A percentile compares a stretch with the other conserved stretches of the same genome.
phyloP scores from a whole-genome alignment of 768 basidiomycete species.

The Clitopilus hobsonii region DNA sequence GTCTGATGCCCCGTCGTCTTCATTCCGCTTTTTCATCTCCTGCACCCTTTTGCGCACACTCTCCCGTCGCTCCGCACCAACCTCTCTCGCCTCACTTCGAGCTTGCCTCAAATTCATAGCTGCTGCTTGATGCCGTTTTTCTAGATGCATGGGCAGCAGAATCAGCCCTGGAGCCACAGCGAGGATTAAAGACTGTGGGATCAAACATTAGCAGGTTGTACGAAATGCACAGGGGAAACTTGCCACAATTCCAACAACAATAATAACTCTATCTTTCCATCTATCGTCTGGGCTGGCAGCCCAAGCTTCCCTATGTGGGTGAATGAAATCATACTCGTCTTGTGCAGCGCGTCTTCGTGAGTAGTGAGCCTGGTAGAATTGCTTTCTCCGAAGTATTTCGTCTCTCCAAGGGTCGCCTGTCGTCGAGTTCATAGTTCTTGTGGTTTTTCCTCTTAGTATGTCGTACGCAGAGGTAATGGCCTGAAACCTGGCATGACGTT shows the following conservation, averaged over 20 bases:
- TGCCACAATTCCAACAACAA: slow-evolving; percentile 46
- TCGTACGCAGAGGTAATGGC: slow-evolving; percentile 64
- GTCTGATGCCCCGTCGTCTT: background rate
- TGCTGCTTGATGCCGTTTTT: slow-evolving; percentile 46
- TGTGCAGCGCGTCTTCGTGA: slow-evolving; percentile 9
- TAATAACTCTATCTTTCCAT: slow-evolving; percentile 46
- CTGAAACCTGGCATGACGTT: slow-evolving; percentile 60
- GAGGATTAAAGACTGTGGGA: slow-evolving; percentile 33
- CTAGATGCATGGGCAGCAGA: slow-evolving; percentile 27
- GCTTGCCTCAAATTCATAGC: slow-evolving; percentile 56
- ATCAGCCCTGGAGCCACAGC: slow-evolving; percentile 42
- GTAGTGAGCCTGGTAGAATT: slow-evolving; percentile 31
- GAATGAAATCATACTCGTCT: slow-evolving; percentile 2
- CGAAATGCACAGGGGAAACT: slow-evolving; percentile 12
- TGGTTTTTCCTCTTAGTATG: slow-evolving; percentile 35
- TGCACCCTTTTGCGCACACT: slow-evolving; percentile 46
- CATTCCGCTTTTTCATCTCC: slow-evolving; percentile 22
- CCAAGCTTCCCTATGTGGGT: slow-evolving; percentile 14
- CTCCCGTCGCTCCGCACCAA: slow-evolving; percentile 48
- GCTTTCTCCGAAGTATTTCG: slow-evolving; percentile 48
- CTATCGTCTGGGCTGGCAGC: slow-evolving; percentile 37
- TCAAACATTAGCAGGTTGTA: background rate
- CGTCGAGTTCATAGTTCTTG: slow-evolving; percentile 3
- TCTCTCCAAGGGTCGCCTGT: slow-evolving; percentile 40
- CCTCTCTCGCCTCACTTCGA: slow-evolving; percentile 48